Conservation (phyloP, 768 basidiomycete genomes). For the Rhodotorula paludigena region DNA sequence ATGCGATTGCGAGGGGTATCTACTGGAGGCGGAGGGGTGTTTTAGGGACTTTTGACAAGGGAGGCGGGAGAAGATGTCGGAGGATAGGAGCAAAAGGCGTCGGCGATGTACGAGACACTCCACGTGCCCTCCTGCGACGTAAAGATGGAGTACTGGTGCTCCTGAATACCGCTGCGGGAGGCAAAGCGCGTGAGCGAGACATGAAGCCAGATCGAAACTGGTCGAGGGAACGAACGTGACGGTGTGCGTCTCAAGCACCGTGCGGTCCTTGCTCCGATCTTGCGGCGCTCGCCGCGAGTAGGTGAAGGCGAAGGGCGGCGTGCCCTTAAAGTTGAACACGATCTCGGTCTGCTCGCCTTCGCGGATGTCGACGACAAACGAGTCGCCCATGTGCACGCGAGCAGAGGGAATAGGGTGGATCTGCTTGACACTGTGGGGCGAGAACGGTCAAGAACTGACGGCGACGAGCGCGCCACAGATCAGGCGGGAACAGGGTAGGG, state of each 20-base stretch:
- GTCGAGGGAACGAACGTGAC: slow-evolving; percentile 60
- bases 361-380: slow-evolving; percentile 75
- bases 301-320: slow-evolving; percentile 93
- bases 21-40: no score
- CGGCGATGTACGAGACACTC: slow-evolving; percentile 87
- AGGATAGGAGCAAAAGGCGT: slow-evolving; percentile 84
- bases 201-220: background rate
- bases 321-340: slow-evolving; percentile 77
- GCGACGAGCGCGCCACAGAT: background rate
- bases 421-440: slow-evolving; percentile 20
- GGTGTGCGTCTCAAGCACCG: slow-evolving; percentile 85
- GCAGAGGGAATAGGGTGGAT: slow-evolving; percentile 84
- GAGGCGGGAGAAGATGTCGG: slow-evolving; percentile 70
- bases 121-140: slow-evolving; percentile 85
- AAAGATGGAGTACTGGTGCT: slow-evolving; percentile 78
- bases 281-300: slow-evolving; percentile 70
- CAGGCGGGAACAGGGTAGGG: background rate
- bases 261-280: slow-evolving; percentile 57
- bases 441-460: background rate
- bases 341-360: slow-evolving; percentile 89
- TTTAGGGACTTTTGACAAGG: no score
- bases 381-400: slow-evolving; percentile 77
- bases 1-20: no score
- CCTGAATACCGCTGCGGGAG: slow-evolving; percentile 46
- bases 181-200: background rate